Percentiles rank a stretch among this genome's conserved stretches.
phyloP scores from a whole-genome alignment of 2,329 filamentous ascomycete genomes.

The Neospermospora avenae region DNA sequence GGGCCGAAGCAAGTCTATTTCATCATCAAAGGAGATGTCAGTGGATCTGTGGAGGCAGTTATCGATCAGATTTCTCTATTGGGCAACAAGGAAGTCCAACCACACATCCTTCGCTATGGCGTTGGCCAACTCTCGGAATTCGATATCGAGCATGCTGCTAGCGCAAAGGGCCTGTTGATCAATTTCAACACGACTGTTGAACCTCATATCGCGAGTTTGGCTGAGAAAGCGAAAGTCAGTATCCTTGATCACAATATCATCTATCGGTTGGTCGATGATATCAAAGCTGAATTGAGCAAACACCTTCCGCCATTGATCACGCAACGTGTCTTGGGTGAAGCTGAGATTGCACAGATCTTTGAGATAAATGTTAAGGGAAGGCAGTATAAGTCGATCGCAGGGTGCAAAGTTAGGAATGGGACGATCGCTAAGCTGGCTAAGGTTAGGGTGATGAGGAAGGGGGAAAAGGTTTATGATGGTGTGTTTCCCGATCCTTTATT shows the following conservation, averaged over 20 bases:
- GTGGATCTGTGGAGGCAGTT: slow-evolving; percentile 90
- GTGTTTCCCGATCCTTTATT: slow-evolving; percentile 45
- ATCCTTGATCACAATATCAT: slow-evolving; percentile 87
- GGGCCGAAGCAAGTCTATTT: slow-evolving; percentile 66
- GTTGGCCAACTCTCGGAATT: slow-evolving; percentile 80
- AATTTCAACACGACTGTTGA: slow-evolving; percentile 80
- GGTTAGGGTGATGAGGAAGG: slow-evolving; percentile 69
- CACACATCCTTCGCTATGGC: slow-evolving; percentile 71
- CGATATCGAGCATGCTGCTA: slow-evolving; percentile 83
- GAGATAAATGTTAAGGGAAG: slow-evolving; percentile 75
- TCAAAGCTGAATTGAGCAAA: slow-evolving; percentile 64
- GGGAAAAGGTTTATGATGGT: slow-evolving; percentile 79
- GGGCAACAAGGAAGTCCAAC: slow-evolving; percentile 78
- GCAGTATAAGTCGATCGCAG: slow-evolving; percentile 72
- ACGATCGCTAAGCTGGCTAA: slow-evolving; percentile 58
- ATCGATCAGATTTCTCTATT: slow-evolving; percentile 71
- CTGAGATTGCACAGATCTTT: slow-evolving; percentile 80
- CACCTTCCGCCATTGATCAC: slow-evolving; percentile 65
- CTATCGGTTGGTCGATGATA: slow-evolving; percentile 73
- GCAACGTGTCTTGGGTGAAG: slow-evolving; percentile 77
- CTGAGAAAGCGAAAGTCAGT: slow-evolving; percentile 66
- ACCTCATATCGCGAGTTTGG: slow-evolving; percentile 63
- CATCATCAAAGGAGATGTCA: slow-evolving; percentile 88
- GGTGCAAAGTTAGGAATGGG: slow-evolving; percentile 84
- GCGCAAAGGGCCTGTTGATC: slow-evolving; percentile 72